Conservation (phyloP, 2,329 filamentous ascomycete genomes). For the Phialophora verrucosa region DNA sequence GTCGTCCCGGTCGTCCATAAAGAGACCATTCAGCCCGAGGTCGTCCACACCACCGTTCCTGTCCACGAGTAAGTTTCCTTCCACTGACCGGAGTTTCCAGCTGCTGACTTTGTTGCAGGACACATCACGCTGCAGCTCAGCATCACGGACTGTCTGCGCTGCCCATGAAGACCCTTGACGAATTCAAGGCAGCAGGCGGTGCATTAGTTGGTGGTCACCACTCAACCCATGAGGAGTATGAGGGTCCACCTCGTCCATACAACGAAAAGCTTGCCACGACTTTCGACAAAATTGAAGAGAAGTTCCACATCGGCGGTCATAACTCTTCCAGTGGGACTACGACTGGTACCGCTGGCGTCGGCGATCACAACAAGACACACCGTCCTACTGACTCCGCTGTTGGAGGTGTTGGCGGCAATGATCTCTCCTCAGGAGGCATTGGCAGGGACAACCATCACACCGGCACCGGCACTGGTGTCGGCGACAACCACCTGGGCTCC, state of each 20-base stretch:
- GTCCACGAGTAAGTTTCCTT: constrained; percentile 63
- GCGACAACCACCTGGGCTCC: too few relatives aligned
- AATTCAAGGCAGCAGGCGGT: constrained; percentile 66
- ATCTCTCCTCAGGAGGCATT: background rate
- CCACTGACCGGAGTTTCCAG: too few relatives aligned
- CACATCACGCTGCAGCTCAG: constrained; percentile 69
- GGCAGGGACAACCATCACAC: background rate
- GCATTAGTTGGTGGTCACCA: constrained; percentile 52
- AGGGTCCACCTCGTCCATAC: constrained; percentile 52
- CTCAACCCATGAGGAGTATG: constrained; percentile 55
- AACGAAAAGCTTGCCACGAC: constrained; percentile 35
- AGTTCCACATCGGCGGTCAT: background rate
- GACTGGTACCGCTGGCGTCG: constrained; percentile 7
- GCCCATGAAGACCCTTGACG: constrained; percentile 67
- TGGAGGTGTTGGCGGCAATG: constrained; percentile 9
- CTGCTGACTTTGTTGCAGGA: constrained; percentile 21
- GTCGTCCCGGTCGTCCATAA: constrained; percentile 75
- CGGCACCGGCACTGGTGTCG: background rate
- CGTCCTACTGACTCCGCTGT: constrained; percentile 27
- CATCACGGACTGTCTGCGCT: constrained; percentile 70
- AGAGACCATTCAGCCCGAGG: constrained; percentile 63
- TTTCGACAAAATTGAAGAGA: constrained; percentile 28
- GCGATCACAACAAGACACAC: constrained; percentile 21
- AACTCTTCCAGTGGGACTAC: background rate
- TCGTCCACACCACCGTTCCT: constrained; percentile 74